Percentiles rank a stretch among this genome's conserved stretches.
phyloP scores from a whole-genome alignment of 1,284 basidiomycete species.

The Xanthoconium separans region DNA sequence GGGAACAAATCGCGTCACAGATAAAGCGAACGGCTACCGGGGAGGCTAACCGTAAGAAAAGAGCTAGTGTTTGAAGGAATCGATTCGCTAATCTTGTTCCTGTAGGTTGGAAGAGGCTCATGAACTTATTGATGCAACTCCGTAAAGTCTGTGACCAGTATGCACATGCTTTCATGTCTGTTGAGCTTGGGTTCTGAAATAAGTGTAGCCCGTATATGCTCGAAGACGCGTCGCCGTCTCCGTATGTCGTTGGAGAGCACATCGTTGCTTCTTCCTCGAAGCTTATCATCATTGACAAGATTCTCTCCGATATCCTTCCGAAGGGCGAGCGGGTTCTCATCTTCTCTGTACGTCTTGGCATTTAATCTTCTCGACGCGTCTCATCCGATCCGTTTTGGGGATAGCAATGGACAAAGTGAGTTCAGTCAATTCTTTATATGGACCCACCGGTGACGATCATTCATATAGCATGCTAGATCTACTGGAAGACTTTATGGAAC shows the following conservation, averaged over 20 bases:
- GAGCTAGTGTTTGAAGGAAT: neutral
- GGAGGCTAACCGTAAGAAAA: slow-evolving; percentile 33
- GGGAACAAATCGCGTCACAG: slow-evolving; percentile 40
- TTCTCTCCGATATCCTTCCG: slow-evolving; percentile 72
- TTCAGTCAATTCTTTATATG: neutral
- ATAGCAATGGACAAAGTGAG: slow-evolving; percentile 56
- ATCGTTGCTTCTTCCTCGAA: slow-evolving; percentile 62
- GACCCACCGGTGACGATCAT: neutral
- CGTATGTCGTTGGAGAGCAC: slow-evolving; percentile 55
- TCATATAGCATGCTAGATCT: slow-evolving; percentile 77
- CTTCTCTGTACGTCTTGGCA: slow-evolving; percentile 63
- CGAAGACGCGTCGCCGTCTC: slow-evolving; percentile 48
- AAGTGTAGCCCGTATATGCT: slow-evolving; percentile 51
- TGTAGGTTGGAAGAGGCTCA: slow-evolving; percentile 52
- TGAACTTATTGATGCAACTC: slow-evolving; percentile 60
- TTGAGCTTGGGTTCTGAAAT: slow-evolving; percentile 3
- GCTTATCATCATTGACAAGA: slow-evolving; percentile 76
- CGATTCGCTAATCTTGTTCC: neutral
- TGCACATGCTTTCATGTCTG: slow-evolving; percentile 14
- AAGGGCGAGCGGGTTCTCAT: slow-evolving; percentile 83
- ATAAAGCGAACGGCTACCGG: slow-evolving; percentile 31
- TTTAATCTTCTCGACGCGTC: neutral
- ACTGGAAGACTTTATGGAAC: slow-evolving; percentile 78
- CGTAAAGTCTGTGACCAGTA: slow-evolving; percentile 59
- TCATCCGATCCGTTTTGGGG: slow-evolving; percentile 2